These are phyloP conservation scores for Lipomyces oligophaga DNA, from an alignment of 805 yeast genomes.

Conservation along the genomic window DNA sequence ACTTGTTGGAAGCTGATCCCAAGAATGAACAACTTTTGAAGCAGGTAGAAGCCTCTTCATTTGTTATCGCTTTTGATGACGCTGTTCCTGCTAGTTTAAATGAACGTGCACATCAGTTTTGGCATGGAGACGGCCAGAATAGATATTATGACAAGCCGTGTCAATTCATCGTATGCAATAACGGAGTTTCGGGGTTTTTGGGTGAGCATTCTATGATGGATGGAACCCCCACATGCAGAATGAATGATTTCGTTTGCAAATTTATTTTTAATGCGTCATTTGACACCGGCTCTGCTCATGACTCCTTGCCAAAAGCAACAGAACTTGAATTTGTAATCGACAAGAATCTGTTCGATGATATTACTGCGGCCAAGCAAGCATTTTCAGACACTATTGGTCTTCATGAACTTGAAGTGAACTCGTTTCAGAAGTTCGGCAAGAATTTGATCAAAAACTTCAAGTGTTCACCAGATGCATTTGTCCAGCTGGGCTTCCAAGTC, in stretches of 20 bases:
- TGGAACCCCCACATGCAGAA: conserved; percentile 88
- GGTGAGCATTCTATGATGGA: conserved; percentile 99
- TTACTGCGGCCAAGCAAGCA: conserved; percentile 52
- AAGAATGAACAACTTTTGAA: conserved; percentile 58
- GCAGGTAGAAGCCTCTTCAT: conserved; percentile 71
- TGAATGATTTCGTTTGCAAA: conserved; percentile 70
- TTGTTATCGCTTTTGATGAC: conserved; percentile 77
- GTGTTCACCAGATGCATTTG: conserved; percentile 87
- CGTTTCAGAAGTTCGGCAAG: conserved; percentile 82
- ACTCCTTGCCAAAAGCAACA: conserved; percentile 34
- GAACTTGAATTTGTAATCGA: conserved; percentile 53
- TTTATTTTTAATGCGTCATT: conserved; percentile 51
- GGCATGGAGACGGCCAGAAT: conserved; percentile 96
- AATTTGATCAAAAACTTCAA: conserved; percentile 76
- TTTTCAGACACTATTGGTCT: conserved; percentile 56
- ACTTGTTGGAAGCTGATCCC: conserved; percentile 54
- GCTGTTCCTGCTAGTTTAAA: conserved; percentile 67
- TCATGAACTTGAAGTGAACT: conserved; percentile 76
- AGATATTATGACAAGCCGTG: conserved; percentile 89
- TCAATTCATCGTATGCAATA: conserved; percentile 74
- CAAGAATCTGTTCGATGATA: conserved; percentile 48
- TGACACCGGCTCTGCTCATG: conserved; percentile 33
- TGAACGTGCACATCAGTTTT: conserved; percentile 76
- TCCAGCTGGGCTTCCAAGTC: conserved; percentile 86
- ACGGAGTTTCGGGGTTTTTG: conserved; percentile 85